Base-by-base conservation (phyloP, 2,329 filamentous ascomycete genomes). In the Cephalotrichum gorgonifer region DNA sequence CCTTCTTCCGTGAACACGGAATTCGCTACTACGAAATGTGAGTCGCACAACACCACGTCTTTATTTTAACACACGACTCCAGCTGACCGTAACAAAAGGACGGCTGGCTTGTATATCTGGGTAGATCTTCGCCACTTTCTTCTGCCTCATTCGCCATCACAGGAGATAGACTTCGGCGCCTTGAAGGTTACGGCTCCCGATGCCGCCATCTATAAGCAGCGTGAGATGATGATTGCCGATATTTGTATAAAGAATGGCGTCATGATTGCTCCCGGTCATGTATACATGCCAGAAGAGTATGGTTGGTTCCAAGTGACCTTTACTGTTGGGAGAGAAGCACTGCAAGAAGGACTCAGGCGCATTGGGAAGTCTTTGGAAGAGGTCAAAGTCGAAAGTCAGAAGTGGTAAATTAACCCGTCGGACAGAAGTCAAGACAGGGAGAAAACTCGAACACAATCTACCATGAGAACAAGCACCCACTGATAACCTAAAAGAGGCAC, bases 261-360 rank as follows among this genome's bases (percentile, higher is more conserved):
- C 4, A 41, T 47, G 20, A 54, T 57, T 23, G 51, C 53, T 1
- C 41, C 46, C 2, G 57, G 57, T 6, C 50, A 45, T 28, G 51
- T 49, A n/a, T 59, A 56, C 41, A 50, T 33, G 25, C 50, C 54
- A 0, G 56, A 56, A 20, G 56, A 58, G 23, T 38, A 56, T 25
- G 57, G 57, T 4, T 59, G 55, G 54, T 60, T 60, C 33, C 49
- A 57, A 3, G n/a, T 59, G 7, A 54, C 49, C 3, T 59, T 58
- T 48, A 55, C 52, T 2, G 33, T 54, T 2, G 35, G 44, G 2
- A 51, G 33, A 4, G 46, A 53, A 12, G 56, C 52, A 9, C 28
- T 60, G 43, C 33, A 48, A 26, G 42, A 52, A 8, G 55, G 57
- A 1, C 50, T 59, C 14, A 15, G 49, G 33, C 52, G 56, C 23